Conservation (phyloP, 768 basidiomycete genomes). For the Cantharellus cinnabarinus region DNA sequence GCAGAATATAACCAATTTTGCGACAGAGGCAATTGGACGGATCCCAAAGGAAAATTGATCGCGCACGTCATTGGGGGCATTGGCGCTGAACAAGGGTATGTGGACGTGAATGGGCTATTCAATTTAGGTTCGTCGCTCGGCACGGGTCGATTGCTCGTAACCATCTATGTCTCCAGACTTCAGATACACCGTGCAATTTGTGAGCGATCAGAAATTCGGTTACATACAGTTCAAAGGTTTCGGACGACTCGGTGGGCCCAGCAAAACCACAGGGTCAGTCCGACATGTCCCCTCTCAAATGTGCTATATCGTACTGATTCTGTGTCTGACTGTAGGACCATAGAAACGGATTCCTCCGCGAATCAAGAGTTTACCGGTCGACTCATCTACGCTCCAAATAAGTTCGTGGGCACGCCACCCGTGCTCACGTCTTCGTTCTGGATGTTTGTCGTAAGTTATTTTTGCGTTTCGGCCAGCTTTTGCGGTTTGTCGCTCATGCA, state of each 20-base stretch:
- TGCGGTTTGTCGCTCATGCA: too few relatives aligned
- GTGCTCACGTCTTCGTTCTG: slow-evolving; percentile 4
- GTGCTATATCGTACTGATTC: neutral
- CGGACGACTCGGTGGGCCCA: neutral
- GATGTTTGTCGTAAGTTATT: slow-evolving; percentile 3
- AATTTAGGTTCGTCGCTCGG: neutral
- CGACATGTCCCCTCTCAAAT: neutral
- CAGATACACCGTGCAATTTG: neutral
- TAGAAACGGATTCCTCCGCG: neutral
- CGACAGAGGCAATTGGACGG: neutral
- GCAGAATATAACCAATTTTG: neutral
- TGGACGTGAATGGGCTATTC: neutral
- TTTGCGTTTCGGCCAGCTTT: slow-evolving; percentile 3
- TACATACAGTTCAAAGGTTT: neutral
- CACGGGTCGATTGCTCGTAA: neutral
- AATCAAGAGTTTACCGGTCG: neutral
- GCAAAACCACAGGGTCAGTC: too few relatives aligned
- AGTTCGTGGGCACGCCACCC: neutral
- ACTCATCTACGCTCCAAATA: neutral
- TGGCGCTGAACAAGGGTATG: neutral
- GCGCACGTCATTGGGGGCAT: neutral
- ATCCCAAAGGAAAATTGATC: neutral
- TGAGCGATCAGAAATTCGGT: neutral
- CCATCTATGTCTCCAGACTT: neutral
- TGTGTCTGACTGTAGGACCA: neutral